A percentile compares a stretch with the other conserved stretches of the same genome.
Conservation (phyloP, 768 basidiomycete genomes). For the Calocera cornea region DNA sequence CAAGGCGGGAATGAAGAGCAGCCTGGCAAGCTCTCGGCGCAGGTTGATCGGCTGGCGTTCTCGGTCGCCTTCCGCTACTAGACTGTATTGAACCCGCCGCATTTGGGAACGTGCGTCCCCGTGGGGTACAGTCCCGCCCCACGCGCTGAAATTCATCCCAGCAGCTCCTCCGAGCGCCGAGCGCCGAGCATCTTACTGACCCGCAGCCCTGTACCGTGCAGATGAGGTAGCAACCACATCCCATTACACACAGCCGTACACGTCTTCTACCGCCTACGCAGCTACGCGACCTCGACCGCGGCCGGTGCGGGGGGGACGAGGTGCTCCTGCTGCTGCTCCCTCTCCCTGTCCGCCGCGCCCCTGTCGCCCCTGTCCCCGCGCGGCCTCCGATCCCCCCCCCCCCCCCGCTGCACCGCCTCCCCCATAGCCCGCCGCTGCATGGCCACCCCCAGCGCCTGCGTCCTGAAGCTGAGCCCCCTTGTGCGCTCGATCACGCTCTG, state of each 20-base stretch:
- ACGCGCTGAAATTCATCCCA: neutral
- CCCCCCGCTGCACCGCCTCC: neutral
- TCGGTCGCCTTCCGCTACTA: too few relatives aligned
- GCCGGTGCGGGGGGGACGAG: neutral
- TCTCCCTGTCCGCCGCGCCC: neutral
- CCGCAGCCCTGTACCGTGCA: too few relatives aligned
- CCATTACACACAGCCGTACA: neutral
- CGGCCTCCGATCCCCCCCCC: neutral
- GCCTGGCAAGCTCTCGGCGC: too few relatives aligned
- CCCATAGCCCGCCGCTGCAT: conserved; percentile 28
- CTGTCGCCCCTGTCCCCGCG: neutral
- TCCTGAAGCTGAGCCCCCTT: conserved; percentile 77
- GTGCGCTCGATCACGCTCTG: conserved; percentile 94
- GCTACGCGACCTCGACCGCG: neutral
- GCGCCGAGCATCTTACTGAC: too few relatives aligned
- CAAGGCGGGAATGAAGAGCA: too few relatives aligned
- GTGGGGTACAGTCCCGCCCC: too few relatives aligned
- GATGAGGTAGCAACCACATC: neutral
- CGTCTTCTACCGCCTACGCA: neutral
- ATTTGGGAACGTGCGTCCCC: too few relatives aligned
- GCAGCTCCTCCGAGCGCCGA: too few relatives aligned
- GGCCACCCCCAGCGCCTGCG: conserved; percentile 77
- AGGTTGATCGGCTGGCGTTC: too few relatives aligned
- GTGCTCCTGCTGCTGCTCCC: neutral
- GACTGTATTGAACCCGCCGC: too few relatives aligned